Evolutionary conservation across 768 basidiomycete genomes (phyloP).

Genomic region (Antrodiella citrinella): DNA sequence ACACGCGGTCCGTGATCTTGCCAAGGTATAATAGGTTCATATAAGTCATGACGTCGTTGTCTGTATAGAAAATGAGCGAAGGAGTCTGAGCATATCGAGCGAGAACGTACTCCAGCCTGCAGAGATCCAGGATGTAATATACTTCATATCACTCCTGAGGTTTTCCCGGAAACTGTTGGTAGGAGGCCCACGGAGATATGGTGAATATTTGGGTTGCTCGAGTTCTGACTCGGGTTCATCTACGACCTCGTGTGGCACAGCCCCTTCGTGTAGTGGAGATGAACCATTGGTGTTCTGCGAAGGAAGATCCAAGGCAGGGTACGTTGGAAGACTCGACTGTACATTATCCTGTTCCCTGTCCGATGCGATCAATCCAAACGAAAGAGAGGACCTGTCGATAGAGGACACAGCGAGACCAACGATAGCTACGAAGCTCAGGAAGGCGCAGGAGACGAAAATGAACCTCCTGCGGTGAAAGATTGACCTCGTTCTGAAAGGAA

Average conservation of each 20-base stretch:
- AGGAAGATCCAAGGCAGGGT: not conserved
- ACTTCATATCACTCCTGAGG: conserved; percentile 48
- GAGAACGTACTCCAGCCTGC: conserved; percentile 59
- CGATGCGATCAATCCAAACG: no score
- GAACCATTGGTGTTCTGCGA: not conserved
- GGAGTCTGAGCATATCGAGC: not conserved
- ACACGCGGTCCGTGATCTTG: conserved; percentile 29
- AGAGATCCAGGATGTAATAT: conserved; percentile 67
- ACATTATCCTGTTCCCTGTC: no score
- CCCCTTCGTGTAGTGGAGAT: not conserved
- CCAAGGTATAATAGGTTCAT: conserved; percentile 36
- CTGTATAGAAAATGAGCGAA: conserved; percentile 24
- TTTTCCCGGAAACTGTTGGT: conserved; percentile 59
- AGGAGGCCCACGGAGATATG: conserved; percentile 37
- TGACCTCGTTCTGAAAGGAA: conserved; percentile 1
- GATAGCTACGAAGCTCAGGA: conserved; percentile 24
- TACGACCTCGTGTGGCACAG: not conserved
- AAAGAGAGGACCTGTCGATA: no score
- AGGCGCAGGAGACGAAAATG: conserved; percentile 14
- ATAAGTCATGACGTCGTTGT: conserved; percentile 70
- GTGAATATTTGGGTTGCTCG: conserved; percentile 10
- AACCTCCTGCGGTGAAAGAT: not conserved
- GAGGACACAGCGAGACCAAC: conserved; percentile 10
- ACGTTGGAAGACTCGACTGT: no score
- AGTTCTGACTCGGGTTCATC: conserved; percentile 5